Evolutionary conservation across 2,329 filamentous ascomycete genomes (phyloP).

Genomic region (Microcera coccophila): DNA sequence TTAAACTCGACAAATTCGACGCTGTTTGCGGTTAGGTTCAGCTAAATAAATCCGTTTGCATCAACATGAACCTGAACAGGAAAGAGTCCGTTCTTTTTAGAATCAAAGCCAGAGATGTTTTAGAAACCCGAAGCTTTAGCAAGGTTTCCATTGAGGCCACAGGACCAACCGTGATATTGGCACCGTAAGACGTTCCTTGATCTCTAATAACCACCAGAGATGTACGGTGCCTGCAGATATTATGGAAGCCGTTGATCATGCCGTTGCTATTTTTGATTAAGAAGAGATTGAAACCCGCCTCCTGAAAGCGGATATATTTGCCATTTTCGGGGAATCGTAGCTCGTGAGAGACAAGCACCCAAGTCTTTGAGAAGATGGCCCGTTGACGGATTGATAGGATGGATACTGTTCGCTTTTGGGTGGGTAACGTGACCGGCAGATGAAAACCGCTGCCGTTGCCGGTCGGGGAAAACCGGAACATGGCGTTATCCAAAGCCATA

Average conservation of each 20-base stretch:
- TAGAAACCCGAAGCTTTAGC: conserved; percentile 44
- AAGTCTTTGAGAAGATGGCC: conserved; percentile 54
- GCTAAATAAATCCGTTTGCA: conserved; percentile 45
- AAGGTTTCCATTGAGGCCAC: conserved; percentile 39
- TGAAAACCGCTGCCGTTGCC: no score
- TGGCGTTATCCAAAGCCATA: no score
- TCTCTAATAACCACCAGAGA: conserved; percentile 51
- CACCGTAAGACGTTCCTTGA: conserved; percentile 52
- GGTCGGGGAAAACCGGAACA: no score
- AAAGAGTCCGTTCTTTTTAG: conserved; percentile 41
- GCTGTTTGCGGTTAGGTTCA: conserved; percentile 45
- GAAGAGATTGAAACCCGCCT: conserved; percentile 55
- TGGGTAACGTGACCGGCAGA: no score
- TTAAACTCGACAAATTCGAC: conserved; percentile 51
- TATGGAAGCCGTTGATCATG: conserved; percentile 54
- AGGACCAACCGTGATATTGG: conserved; percentile 52
- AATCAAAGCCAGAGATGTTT: conserved; percentile 37
- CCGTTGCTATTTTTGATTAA: conserved; percentile 49
- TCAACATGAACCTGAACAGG: conserved; percentile 45
- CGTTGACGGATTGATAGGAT: no score
- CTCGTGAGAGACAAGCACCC: conserved; percentile 53
- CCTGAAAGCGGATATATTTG: conserved; percentile 52
- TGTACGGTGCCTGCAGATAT: conserved; percentile 52
- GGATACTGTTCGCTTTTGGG: no score
- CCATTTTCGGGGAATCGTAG: conserved; percentile 48